Evolutionary conservation across 306 rosid genomes (phyloP), one percentile per base, ranked within the genome.

Genomic region (Dryas octopetala): DNA sequence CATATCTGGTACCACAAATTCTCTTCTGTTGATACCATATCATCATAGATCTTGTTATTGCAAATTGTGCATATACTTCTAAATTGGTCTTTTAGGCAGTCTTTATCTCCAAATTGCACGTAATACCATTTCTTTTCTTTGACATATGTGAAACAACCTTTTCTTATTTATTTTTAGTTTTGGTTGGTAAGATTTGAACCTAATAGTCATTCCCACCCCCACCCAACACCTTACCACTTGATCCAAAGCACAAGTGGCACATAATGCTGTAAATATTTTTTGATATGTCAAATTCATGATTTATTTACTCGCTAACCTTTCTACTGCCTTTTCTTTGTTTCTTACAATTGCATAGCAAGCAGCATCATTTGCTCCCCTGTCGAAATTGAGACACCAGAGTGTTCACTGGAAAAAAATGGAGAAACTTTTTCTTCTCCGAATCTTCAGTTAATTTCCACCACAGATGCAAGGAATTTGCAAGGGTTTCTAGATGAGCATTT

Each of bases 391-490:
- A 68, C 73, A 28, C 79, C 16, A 71, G 67, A 81, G 13, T 72
- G 38, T 69, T 68, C 26, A 9, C 72, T 46, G 0, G 65, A 65
- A 62, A 74, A 70, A n/a, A 47, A 68, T 63, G 61, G 7, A 7
- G 53, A 44, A 13, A 19, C n/a, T 17, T 73, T 59, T 55, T 62
- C 83, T 73, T 63, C 61, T 51, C 67, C 73, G 70, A 80, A 57
- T 70, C 68, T 68, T 65, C 83, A 81, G 68, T 43, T 6, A 14
- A 68, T 50, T 78, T 74, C 73, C 49, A 44, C 62, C 62, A 19
- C 32, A 43, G 76, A 74, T 14, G 74, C 76, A 76, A 70, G 72
- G 82, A 75, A 53, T 74, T 59, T 75, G 62, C 78, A 59, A 46
- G 49, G 63, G 58, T 26, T 46, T 68, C 55, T 65, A 32, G 46